These are phyloP conservation scores for Raphanus hybrid DNA, from an alignment of 441 rosid species.

Conservation along the genomic window DNA sequence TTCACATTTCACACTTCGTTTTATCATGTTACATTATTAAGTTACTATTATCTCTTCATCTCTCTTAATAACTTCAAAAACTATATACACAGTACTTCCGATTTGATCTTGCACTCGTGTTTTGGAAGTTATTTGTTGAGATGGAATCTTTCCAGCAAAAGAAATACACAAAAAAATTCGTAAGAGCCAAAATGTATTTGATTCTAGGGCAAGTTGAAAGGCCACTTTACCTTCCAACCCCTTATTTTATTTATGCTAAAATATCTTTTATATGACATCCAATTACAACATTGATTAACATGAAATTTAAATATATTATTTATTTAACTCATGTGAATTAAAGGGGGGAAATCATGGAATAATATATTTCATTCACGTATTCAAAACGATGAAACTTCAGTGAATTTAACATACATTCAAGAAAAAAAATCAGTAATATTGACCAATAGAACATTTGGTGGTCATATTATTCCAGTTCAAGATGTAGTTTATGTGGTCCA, in stretches of 20 bases:
- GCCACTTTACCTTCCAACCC: slow-evolving; percentile 34
- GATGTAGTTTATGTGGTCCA: slow-evolving; percentile 16
- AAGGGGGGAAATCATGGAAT: not conserved
- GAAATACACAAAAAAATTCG: not conserved
- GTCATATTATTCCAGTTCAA: slow-evolving; percentile 11
- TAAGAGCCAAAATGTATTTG: slow-evolving; percentile 40
- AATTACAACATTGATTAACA: not conserved
- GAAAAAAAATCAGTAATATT: not conserved
- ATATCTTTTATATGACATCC: not conserved
- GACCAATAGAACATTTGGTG: slow-evolving; percentile 19
- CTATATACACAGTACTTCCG: not conserved
- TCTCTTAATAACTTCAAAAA: not conserved
- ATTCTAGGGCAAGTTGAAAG: slow-evolving; percentile 42
- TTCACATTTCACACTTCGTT: not conserved
- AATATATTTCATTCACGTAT: slow-evolving; percentile 11
- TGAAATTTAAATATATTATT: not conserved
- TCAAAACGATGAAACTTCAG: slow-evolving; percentile 5
- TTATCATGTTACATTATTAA: not conserved
- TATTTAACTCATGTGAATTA: slow-evolving; percentile 3
- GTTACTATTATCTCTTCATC: not conserved
- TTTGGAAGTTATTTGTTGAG: not conserved
- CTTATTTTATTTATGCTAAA: slow-evolving; percentile 12
- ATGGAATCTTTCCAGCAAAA: slow-evolving; percentile 1
- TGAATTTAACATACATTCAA: no score
- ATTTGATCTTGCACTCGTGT: not conserved